Percentiles rank a stretch among this genome's conserved stretches.
Conservation (phyloP, 2,329 filamentous ascomycete species). For the Penicillium fuscoglaucum region DNA sequence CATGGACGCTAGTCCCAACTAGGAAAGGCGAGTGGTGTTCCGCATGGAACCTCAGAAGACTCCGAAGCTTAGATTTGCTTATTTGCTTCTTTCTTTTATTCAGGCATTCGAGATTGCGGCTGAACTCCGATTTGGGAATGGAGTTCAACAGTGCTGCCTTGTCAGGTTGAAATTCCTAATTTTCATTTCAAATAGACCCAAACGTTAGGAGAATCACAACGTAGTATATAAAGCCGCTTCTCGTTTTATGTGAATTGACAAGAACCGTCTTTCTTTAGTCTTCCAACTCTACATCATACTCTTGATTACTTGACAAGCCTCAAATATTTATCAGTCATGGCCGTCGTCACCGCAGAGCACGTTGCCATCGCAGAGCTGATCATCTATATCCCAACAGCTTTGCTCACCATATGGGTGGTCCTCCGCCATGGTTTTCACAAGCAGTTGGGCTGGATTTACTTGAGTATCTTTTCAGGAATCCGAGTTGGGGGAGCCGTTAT, state of each 20-base stretch:
- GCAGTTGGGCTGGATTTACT: slow-evolving; percentile 11
- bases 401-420: slow-evolving; percentile 5
- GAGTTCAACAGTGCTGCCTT: not conserved
- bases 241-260: too few relatives aligned
- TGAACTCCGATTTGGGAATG: not conserved
- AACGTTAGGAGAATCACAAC: not conserved
- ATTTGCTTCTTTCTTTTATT: not conserved
- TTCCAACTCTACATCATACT: not conserved
- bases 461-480: slow-evolving; percentile 2
- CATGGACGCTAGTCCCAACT: not conserved
- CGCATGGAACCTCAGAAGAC: not conserved
- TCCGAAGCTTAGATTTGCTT: not conserved
- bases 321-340: not conserved
- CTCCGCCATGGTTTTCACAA: slow-evolving; percentile 11
- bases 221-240: not conserved
- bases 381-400: slow-evolving; percentile 7
- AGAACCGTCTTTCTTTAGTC: not conserved
- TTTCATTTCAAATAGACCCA: not conserved
- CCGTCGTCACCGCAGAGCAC: slow-evolving; percentile 4
- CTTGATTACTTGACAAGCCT: not conserved
- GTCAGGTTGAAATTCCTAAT: not conserved
- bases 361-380: slow-evolving; percentile 9
- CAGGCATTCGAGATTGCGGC: not conserved
- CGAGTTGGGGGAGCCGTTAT: slow-evolving; percentile 10
- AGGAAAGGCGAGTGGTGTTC: not conserved